Evolutionary conservation across 139 green algal genomes (phyloP).

Genomic region (Eudorina sp.): DNA sequence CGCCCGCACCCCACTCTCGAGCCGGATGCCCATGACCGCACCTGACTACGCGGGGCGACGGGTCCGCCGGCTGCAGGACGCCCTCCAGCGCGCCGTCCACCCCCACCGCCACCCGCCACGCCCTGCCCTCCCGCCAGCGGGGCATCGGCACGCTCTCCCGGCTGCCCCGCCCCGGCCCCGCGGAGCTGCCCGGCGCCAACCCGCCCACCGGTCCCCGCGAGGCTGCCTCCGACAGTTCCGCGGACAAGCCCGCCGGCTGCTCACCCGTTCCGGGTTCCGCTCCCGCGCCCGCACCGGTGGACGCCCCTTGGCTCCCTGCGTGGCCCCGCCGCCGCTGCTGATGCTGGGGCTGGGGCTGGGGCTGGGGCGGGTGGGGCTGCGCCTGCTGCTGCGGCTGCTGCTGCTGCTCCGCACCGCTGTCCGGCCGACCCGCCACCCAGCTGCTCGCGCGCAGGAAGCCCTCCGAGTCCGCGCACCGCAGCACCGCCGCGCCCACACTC

Average conservation of each 20-base stretch:
- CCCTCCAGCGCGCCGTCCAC: conserved; percentile 54
- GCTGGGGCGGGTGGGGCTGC: conserved; percentile 14
- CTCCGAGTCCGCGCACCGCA: conserved; percentile 16
- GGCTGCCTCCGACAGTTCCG: background rate
- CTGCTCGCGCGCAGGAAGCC: conserved; percentile 20
- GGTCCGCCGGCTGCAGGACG: background rate
- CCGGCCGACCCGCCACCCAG: conserved; percentile 29
- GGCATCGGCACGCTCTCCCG: conserved; percentile 16
- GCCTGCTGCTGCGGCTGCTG: background rate
- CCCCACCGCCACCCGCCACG: conserved; percentile 52
- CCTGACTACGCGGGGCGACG: conserved; percentile 7
- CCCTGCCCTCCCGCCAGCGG: background rate
- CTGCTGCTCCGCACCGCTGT: background rate
- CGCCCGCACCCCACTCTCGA: background rate
- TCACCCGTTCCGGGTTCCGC: background rate
- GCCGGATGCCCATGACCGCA: too few species aligned
- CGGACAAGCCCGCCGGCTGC: background rate
- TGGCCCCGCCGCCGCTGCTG: conserved; percentile 31
- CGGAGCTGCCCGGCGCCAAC: background rate
- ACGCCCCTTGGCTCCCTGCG: background rate
- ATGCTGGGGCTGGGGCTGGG: background rate
- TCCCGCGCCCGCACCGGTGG: background rate
- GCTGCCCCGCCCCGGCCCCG: background rate
- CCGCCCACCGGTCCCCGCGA: too few species aligned
- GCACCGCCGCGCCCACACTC: conserved; percentile 37